Conservation (phyloP, 352 stramenopile species). For the Phytopythium oedochilum region DNA sequence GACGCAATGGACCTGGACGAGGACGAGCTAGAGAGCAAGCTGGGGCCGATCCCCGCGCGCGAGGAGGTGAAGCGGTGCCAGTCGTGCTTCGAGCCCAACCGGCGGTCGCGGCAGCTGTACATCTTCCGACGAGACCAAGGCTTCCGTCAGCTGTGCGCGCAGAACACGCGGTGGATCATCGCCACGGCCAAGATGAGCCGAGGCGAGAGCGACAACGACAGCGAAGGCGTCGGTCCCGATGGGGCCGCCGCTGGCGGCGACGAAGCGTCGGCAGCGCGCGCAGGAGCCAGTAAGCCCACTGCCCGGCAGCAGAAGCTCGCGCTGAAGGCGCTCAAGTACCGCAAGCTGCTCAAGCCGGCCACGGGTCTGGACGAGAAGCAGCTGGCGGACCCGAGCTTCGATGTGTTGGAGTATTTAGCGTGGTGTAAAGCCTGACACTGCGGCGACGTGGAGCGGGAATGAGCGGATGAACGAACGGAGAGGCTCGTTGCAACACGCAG, state of each 20-base stretch:
- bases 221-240: neutral
- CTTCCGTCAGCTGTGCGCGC: constrained; percentile 15
- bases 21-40: neutral
- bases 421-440: constrained; percentile 26
- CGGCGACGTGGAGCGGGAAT: constrained; percentile 2
- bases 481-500: neutral
- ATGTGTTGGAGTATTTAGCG: constrained; percentile 25
- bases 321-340: constrained; percentile 30
- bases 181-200: constrained; percentile 6
- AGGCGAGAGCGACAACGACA: neutral
- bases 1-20: neutral
- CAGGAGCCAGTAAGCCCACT: neutral
- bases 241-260: neutral
- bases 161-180: constrained; percentile 28
- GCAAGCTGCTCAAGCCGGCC: constrained; percentile 20
- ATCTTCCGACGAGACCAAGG: constrained; percentile 25
- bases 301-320: constrained; percentile 23
- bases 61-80: neutral
- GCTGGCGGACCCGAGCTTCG: constrained; percentile 26
- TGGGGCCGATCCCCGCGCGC: neutral
- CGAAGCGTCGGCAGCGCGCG: neutral
- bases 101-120: constrained; percentile 12
- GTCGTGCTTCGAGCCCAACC: neutral
- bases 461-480: neutral
- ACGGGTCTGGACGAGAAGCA: constrained; percentile 20